These are phyloP conservation scores for Paecilomyces formosus DNA, from an alignment of 2,329 filamentous ascomycete genomes.

Conservation along the genomic window DNA sequence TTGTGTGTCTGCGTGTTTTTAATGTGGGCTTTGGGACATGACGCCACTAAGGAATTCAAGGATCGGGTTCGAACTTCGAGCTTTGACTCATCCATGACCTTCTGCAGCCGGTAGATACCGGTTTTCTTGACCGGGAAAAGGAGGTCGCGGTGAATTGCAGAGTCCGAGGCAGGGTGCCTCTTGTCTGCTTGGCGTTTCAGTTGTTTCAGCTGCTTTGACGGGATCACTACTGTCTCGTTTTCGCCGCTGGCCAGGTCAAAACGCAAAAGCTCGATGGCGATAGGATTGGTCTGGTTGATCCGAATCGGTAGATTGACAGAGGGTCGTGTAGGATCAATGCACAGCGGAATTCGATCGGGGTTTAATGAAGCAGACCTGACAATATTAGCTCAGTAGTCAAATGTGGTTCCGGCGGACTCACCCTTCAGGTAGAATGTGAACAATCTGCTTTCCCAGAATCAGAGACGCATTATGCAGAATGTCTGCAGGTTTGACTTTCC, in stretches of 20 bases:
- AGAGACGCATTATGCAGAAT: constrained; percentile 89
- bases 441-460: constrained; percentile 92
- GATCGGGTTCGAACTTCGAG: constrained; percentile 75
- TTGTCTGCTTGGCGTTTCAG: constrained; percentile 66
- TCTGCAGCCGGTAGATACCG: constrained; percentile 76
- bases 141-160: constrained; percentile 56
- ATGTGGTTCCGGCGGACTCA: constrained; percentile 28
- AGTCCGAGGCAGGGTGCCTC: constrained; percentile 40
- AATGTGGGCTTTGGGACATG: constrained; percentile 74
- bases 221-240: constrained; percentile 73
- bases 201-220: constrained; percentile 64
- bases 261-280: constrained; percentile 80
- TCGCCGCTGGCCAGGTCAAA: constrained; percentile 73
- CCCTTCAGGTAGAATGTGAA: constrained; percentile 95
- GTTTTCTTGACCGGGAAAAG: constrained; percentile 73
- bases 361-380: constrained; percentile 75
- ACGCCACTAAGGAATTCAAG: constrained; percentile 74
- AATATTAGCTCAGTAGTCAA: constrained; percentile 17
- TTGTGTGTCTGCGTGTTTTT: constrained; percentile 57
- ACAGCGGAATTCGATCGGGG: constrained; percentile 71
- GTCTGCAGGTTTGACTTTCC: constrained; percentile 76
- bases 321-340: constrained; percentile 59
- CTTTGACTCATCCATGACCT: constrained; percentile 87
- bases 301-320: constrained; percentile 68
- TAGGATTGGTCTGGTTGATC: constrained; percentile 88